Conservation (phyloP, 1,284 basidiomycete species). For the Ceratobasidium sp. region DNA sequence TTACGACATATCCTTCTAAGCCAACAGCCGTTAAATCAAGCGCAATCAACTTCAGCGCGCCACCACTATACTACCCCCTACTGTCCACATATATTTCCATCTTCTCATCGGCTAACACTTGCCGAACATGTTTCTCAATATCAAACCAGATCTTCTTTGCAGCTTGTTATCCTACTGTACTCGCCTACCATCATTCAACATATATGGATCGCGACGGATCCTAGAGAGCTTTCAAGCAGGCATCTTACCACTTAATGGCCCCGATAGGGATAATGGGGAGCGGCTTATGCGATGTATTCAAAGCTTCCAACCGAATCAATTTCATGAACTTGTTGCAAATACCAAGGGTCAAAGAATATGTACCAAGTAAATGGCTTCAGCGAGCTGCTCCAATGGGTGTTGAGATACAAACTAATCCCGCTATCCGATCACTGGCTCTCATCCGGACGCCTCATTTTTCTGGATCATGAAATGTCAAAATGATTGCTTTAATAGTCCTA, state of each 20-base stretch:
- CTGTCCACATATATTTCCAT: conserved; percentile 50
- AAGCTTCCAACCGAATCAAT: background rate
- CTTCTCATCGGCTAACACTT: conserved; percentile 45
- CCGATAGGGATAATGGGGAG: conserved; percentile 43
- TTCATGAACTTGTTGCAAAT: no score
- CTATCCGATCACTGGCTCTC: conserved; percentile 42
- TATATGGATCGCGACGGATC: conserved; percentile 51
- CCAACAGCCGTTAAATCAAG: no score
- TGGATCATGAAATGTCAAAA: conserved; percentile 50
- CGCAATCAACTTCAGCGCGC: conserved; percentile 47
- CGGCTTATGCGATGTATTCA: background rate
- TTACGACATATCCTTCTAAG: background rate
- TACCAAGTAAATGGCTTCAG: no score
- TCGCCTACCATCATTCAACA: conserved; percentile 52
- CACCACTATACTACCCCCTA: conserved; percentile 47
- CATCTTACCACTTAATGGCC: conserved; percentile 50
- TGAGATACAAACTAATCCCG: background rate
- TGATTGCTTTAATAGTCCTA: conserved; percentile 51
- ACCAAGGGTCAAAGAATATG: background rate
- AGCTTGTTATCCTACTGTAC: conserved; percentile 51
- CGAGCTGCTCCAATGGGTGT: no score
- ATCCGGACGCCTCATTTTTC: conserved; percentile 47
- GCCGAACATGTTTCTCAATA: conserved; percentile 48
- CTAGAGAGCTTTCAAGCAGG: conserved; percentile 48
- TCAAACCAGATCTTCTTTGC: conserved; percentile 50